Base-by-base conservation (phyloP, 768 basidiomycete genomes). In the Mycena capillaripes region DNA sequence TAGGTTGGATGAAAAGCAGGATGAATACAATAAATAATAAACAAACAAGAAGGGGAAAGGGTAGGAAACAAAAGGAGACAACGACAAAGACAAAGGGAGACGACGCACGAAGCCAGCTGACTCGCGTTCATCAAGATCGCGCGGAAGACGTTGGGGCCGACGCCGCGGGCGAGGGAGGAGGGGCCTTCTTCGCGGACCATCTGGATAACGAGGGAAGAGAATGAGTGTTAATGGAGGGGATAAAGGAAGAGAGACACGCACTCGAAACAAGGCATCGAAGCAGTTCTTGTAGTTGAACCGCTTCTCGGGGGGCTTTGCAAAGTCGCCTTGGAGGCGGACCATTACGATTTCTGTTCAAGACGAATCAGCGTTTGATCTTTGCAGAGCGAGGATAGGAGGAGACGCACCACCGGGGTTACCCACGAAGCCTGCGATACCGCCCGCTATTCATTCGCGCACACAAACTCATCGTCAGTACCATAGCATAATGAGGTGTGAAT, bases 291-390 rank as follows among this genome's bases (percentile, higher is more conserved):
- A 97, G 77, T 95, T 95, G 84, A 96, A 93, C 52, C 94, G 87
- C 81, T 95, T 94, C 83, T 95, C 95, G 11, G 92, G 91, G 1
- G 94, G 89, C 80, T 97, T 97, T 8, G 95, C 95, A 76, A 94
- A 92, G 82, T 97, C 96, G 42, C 93, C 95, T 82, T 97, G 96
- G 71, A 97, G 86, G 64, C 96, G 92, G 50, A 97, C 92, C 92
- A 94, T 94, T 40, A 93, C 90, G 79, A 94, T 92, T 80, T 93
- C 93, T 91, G 76, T 36, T n/a, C n/a, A 21, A 34, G 4, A 21
- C 11, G 3, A 16, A 52, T 50, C 29, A 46, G n/a, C 40, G 27
- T 0, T 19, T 9, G n/a, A 12, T 21, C 9, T 12, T 52, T 48
- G 50, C 44, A 42, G n/a, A n/a, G n/a, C n/a, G 32, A 42, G 14